phyloP scores from a whole-genome alignment of 140 eudicot species.

The Stevia rebaudiana region DNA sequence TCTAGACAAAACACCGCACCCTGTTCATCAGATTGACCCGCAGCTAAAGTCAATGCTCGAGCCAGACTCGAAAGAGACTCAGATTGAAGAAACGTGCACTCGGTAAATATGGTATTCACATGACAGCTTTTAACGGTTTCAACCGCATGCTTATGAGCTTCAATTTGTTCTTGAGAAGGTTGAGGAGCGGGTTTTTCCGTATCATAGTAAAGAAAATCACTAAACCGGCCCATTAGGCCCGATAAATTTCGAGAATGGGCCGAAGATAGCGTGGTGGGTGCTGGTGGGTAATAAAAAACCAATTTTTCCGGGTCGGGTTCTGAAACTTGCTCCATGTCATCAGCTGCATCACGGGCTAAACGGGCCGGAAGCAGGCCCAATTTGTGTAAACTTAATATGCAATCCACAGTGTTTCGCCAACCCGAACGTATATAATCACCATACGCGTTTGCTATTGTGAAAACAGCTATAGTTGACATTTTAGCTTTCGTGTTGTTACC shows the following conservation, averaged over 20 bases:
- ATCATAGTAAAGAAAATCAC: constrained; percentile 75
- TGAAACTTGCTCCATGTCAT: constrained; percentile 50
- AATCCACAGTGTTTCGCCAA: constrained; percentile 80
- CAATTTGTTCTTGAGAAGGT: constrained; percentile 82
- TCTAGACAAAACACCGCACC: constrained; percentile 83
- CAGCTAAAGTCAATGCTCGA: constrained; percentile 73
- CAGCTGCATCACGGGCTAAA: constrained; percentile 85
- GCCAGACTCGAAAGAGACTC: constrained; percentile 72
- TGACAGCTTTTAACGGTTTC: constrained; percentile 71
- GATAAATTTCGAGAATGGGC: constrained; percentile 50
- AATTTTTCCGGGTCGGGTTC: constrained; percentile 40
- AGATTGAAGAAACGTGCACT: constrained; percentile 79
- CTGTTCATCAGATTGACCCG: constrained; percentile 69
- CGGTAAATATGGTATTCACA: constrained; percentile 72
- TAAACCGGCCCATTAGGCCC: constrained; percentile 84
- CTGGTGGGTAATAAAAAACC: constrained; percentile 37
- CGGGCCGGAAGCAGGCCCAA: constrained; percentile 87
- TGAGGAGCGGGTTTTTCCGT: constrained; percentile 76
- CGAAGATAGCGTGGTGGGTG: constrained; percentile 55
- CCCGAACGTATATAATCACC: constrained; percentile 78
- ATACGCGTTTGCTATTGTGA: constrained; percentile 68
- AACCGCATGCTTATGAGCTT: constrained; percentile 73
- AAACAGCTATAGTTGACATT: constrained; percentile 73
- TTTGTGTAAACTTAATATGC: constrained; percentile 74
- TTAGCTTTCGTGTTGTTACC: constrained; percentile 73